phyloP scores from a whole-genome alignment of 129 eudicot genomes.

The Escallonia rubra region DNA sequence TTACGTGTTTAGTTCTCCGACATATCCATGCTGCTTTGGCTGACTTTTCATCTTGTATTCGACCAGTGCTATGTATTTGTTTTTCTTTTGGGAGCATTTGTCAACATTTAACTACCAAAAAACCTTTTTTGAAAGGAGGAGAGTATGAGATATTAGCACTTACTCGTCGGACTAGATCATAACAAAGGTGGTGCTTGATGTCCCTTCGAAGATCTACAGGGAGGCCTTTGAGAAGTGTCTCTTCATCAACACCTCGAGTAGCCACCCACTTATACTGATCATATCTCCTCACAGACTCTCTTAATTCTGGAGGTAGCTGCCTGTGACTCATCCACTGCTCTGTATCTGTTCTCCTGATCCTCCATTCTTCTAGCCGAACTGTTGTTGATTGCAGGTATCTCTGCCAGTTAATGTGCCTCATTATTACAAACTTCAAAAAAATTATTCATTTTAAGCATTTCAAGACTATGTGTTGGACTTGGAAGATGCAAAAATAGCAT shows the following conservation, averaged over 20 bases:
- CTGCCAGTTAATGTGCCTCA: conserved; percentile 25
- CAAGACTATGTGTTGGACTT: no score
- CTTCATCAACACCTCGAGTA: conserved; percentile 93
- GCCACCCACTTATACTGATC: conserved; percentile 96
- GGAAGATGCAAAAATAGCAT: no score
- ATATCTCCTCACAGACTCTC: conserved; percentile 66
- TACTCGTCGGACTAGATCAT: conserved; percentile 88
- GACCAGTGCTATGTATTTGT: no score
- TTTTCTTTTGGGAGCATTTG: no score
- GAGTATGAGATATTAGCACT: conserved; percentile 10
- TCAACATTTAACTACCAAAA: no score
- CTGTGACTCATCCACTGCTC: conserved; percentile 98
- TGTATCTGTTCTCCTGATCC: conserved; percentile 80
- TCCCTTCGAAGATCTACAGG: conserved; percentile 85
- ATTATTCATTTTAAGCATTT: no score
- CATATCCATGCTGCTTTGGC: no score
- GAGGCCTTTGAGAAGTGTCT: conserved; percentile 66
- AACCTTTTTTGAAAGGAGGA: background rate
- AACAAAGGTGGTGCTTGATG: conserved; percentile 87
- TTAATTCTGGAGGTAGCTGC: conserved; percentile 78
- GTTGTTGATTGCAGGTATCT: conserved; percentile 90
- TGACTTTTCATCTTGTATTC: no score
- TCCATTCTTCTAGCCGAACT: conserved; percentile 91
- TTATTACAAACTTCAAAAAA: background rate
- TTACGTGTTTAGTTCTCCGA: no score